Evolutionary conservation across 2,329 filamentous ascomycete species (phyloP).

Genomic region (Metarhizium rileyi): DNA sequence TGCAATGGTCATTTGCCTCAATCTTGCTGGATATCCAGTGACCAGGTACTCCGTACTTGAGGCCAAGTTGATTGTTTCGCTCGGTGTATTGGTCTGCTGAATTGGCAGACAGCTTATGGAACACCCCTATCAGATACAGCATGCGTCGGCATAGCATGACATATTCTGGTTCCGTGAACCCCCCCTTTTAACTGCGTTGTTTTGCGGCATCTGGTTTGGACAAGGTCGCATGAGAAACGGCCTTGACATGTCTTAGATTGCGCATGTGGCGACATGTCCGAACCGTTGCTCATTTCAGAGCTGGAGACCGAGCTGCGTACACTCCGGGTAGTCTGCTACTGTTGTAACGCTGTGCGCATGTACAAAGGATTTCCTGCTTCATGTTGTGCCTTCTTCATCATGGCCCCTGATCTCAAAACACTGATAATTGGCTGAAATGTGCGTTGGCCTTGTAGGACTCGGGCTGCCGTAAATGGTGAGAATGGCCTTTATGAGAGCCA

Average conservation of each 20-base stretch:
- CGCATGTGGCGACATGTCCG: not conserved
- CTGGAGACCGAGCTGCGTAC: not conserved
- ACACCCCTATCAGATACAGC: too few relatives aligned
- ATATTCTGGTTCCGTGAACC: not conserved
- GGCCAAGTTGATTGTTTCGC: too few relatives aligned
- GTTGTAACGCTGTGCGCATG: not conserved
- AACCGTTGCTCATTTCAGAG: not conserved
- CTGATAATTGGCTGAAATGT: not conserved
- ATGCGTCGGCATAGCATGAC: too few relatives aligned
- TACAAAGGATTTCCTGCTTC: not conserved
- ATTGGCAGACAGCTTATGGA: too few relatives aligned
- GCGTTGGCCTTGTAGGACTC: not conserved
- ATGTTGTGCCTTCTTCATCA: not conserved
- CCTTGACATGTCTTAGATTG: conserved; percentile 2
- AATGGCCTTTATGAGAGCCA: not conserved
- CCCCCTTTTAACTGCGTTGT: not conserved
- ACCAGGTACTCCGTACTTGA: too few relatives aligned
- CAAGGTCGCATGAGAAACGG: not conserved
- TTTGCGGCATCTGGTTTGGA: not conserved
- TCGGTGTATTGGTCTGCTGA: too few relatives aligned
- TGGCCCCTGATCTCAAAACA: not conserved
- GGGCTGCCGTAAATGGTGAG: not conserved
- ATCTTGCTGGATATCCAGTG: too few relatives aligned
- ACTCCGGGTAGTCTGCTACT: not conserved
- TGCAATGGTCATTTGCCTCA: not conserved